Base-by-base conservation (phyloP, 2,329 filamentous ascomycete genomes). In the Ophiostoma sp. region DNA sequence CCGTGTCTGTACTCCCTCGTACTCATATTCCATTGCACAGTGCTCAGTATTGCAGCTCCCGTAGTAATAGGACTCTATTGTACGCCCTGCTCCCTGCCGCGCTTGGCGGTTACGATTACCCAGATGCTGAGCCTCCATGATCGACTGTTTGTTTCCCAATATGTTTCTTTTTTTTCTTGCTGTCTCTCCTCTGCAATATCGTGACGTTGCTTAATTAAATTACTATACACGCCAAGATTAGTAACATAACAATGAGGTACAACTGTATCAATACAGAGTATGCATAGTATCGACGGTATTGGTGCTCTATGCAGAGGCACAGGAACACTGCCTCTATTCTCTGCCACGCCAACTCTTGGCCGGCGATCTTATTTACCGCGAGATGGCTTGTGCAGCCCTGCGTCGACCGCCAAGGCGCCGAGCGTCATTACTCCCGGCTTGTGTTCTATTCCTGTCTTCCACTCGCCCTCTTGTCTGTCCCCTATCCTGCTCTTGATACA, bases 31-130 rank as follows among this genome's bases (percentile, higher is more conserved):
- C 27, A 31, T 31, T 3, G 1, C 27, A 31, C 3, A 31, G 27
- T 31, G 27, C 27, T 31, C 27, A 31, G 27, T 31, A 31, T n/a
- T n/a, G n/a, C 27, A 31, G 27, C 27, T 31, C 27, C 3, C 27
- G 27, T 31, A 31, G 27, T 31, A 31, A 31, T 31, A 31, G 27
- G 27, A 31, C 48, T 20, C 48, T 27, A 44, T 4, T 44, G 17
- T n/a, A 7, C 44, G 6, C 44, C 44, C 44, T 48, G 44, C 44
- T 48, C 44, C 44, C 44, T 48, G 44, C 36, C 36, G 44, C 17
- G 52, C 52, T 57, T 57, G 52, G 52, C 52, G 52, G 52, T 57
- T 57, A 57, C 52, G 52, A 57, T 57, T 57, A 27, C 52, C 52
- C 52, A 57, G 52, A 15, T 57, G 52, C 52, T n/a, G 52, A 57